Percentiles rank a stretch among this genome's conserved stretches.
phyloP scores from a whole-genome alignment of 2,329 filamentous ascomycete genomes.

The Apiospora rasikravindrae region DNA sequence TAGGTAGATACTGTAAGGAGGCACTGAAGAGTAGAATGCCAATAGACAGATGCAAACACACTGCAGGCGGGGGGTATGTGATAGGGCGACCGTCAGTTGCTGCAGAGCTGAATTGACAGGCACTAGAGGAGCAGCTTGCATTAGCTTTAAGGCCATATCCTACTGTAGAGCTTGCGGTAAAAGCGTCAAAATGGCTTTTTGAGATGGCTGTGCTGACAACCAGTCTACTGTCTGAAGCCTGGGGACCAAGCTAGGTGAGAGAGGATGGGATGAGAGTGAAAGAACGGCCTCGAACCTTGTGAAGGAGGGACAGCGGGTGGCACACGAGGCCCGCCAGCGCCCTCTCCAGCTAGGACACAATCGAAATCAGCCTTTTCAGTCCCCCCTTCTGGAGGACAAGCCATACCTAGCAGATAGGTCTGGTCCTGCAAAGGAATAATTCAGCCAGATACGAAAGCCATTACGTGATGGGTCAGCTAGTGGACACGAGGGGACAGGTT shows the following conservation, averaged over 20 bases:
- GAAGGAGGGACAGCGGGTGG: neutral
- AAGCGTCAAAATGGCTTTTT: neutral
- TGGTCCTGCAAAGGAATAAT: neutral
- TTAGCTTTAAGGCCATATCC: neutral
- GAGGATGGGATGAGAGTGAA: neutral
- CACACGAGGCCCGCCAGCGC: neutral
- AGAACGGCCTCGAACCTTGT: neutral
- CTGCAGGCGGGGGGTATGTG: neutral
- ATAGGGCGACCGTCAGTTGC: neutral
- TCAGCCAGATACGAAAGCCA: constrained; percentile 1
- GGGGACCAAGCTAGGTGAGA: neutral
- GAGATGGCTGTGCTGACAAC: neutral
- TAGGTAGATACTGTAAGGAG: neutral
- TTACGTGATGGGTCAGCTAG: constrained; percentile 10
- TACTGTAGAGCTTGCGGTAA: neutral
- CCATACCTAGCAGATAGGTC: neutral
- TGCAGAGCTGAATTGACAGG: neutral
- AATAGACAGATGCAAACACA: neutral
- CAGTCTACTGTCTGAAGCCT: neutral
- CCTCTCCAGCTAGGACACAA: neutral
- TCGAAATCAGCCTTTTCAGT: neutral
- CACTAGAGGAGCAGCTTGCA: neutral
- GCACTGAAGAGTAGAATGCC: neutral
- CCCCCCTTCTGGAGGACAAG: neutral
- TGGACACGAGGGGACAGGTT: neutral